Evolutionary conservation across 768 basidiomycete genomes (phyloP), one percentile per base, ranked within the genome.

Genomic region (Boletus edulis): DNA sequence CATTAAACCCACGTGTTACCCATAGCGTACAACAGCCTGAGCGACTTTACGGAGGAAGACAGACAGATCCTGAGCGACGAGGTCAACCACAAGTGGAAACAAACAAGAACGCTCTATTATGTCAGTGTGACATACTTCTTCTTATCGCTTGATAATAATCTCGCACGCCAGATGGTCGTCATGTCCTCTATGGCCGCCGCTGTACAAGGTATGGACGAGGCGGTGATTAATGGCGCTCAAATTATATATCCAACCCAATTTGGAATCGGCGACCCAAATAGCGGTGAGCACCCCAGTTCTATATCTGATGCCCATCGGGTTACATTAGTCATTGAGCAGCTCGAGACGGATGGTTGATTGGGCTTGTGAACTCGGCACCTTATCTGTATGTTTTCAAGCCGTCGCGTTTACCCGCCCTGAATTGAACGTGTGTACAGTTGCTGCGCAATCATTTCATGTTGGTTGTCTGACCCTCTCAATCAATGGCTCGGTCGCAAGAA

Each of bases 391-490:
- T 54, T 55, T 15, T 57, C 20, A 22, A 14, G 6, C 0, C 2
- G 12, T 54, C 31, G 2, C 5, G 13, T 24, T 31, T 24, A 7
- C 49, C 22, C 9, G 42, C 48, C 17, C 22, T 58, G 10, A 49
- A 35, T 38, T 34, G 34, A 53, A 31, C 14, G 9, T 7, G 22
- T 42, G 14, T 12, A 37, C 70, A 75, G 83, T 2, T 82, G 80
- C 61, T 82, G 81, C 59, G 81, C 76, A 24, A 57, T 80, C 18
- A 51, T 82, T 20, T 75, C 78, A 22, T 85, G 83, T 63, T 89
- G 85, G 86, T 66, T 89, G 49, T 81, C 84, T 1, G 82, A 85
- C 32, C 88, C 88, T 1, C 75, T 90, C 57, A 97, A 95, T 65
- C 63, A 67, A 59, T 72, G 67, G 65, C 73, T 85, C 39, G 84